Evolutionary conservation across 306 rosid genomes (phyloP), one percentile per base, ranked within the genome.

Genomic region (Luffa acutangula): DNA sequence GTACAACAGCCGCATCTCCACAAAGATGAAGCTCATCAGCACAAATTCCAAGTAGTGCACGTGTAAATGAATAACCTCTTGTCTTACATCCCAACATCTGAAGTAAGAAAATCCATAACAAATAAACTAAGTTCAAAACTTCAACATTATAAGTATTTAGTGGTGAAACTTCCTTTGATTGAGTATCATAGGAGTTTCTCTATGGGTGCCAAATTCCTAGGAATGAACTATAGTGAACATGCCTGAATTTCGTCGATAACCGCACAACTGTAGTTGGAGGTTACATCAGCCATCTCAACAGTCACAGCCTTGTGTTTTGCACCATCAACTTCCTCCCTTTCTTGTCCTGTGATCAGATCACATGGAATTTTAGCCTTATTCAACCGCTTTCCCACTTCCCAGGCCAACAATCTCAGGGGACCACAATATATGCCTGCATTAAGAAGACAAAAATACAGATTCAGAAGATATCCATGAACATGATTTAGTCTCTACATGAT

Each of bases 241-340:
- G 89, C 97, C 97, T 95, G 99, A 81, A 93, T 91, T 89, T 95
- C 99, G 79, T 95, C 97, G 83, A 95, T 84, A 82, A 95, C 85
- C 10, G 97, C 97, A 81, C 99, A 95, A 7, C 86, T 84, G 81
- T 93, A 91, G 41, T 80, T 78, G 57, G 93, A 78, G 49, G 93
- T 82, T 81, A 95, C 92, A 81, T 91, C 96, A 81, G 97, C 99
- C 97, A 95, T 95, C 85, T 95, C 99, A 88, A 95, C 97, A 34
- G 97, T 95, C 79, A 87, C 97, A 79, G 97, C 89, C 91, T 75
- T 91, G 83, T 95, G 97, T 21, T 88, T 89, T 49, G 99, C 97
- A 82, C 97, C 96, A 13, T 93, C 97, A 74, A 88, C 85, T 86
- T 90, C 91, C 37, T 89, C 97, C 86, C 89, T 89, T 83, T 95